Base-by-base conservation (phyloP, 164 flowering plant genomes). In the Berberis thunbergii region DNA sequence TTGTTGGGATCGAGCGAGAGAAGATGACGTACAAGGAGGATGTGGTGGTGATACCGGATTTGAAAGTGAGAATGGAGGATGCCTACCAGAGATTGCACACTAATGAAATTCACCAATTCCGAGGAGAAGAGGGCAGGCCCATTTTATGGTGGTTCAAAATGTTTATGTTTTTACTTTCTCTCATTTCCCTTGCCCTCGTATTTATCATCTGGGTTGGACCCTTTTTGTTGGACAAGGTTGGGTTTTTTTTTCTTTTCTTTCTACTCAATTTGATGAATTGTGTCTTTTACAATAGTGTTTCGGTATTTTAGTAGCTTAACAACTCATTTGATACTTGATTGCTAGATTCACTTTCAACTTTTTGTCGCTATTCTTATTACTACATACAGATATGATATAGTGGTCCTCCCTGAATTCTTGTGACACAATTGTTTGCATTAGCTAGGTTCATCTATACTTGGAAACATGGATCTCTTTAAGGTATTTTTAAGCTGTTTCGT, bases 141-240 rank as follows among this genome's bases (percentile, higher is more conserved):
- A 7, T 79, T 8, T 83, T 81, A 81, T 80, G 74, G 72, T 84
- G 86, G 88, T 67, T 75, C 56, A 83, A 83, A 66, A 49, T 79
- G 72, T 56, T 67, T 13, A 39, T 82, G 26, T 60, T 77, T 58
- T 46, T 76, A 56, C 4, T 67, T 1, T 79, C 62, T 56, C 59
- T 77, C 53, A 85, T 64, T 7, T 69, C 66, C 4, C 52, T 86
- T 66, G 80, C 74, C 66, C 82, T 54, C 53, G 89, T 78, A 64
- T 73, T 70, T 57, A 12, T 80, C 74, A 77, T 77, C 68, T 88
- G 96, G 96, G 70, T 84, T 41, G 86, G 78, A 1, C 96, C 96
- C 13, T 80, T 76, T 56, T 59, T 83, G 70, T 80, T 88, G 86
- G 80, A 88, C 4, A 84, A 84, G 89, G 96, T 86, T 12, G 41